Conservation (phyloP, 208 protist genomes). For the Crithidia fasciculata region DNA sequence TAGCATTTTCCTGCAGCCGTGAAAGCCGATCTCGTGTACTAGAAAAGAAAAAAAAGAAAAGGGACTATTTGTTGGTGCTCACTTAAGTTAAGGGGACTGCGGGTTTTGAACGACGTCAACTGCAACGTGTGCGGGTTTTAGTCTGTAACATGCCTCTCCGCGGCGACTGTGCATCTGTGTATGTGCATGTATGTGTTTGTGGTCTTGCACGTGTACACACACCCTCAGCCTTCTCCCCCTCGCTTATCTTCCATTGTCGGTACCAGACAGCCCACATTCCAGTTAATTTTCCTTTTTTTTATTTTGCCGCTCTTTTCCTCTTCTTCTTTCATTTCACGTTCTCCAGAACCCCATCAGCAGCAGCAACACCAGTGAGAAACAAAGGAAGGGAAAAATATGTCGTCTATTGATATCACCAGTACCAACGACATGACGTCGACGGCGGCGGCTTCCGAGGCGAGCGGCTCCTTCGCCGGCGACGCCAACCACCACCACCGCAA, state of each 20-base stretch:
- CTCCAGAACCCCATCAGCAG: background rate
- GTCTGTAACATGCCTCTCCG: no score
- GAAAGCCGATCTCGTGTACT: no score
- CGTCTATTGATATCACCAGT: constrained; percentile 45
- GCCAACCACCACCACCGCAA: background rate
- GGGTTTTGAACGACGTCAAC: no score
- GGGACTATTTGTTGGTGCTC: no score
- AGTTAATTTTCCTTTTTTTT: background rate
- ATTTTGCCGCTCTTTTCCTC: background rate
- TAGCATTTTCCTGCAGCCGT: no score
- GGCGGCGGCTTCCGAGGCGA: constrained; percentile 21
- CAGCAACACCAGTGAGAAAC: background rate
- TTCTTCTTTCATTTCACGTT: background rate
- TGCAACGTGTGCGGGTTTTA: no score
- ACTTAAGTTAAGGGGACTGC: no score
- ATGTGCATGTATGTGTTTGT: no score
- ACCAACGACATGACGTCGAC: constrained; percentile 65
- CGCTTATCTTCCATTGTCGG: background rate
- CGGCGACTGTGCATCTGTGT: no score
- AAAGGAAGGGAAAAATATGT: constrained; percentile 8
- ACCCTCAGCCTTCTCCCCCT: background rate
- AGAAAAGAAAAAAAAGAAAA: no score
- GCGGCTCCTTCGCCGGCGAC: constrained; percentile 26
- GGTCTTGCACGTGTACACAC: background rate
- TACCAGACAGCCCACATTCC: background rate